These are phyloP conservation scores for Vitis rupestris DNA, from an alignment of 164 flowering plant species.

Conservation along the genomic window DNA sequence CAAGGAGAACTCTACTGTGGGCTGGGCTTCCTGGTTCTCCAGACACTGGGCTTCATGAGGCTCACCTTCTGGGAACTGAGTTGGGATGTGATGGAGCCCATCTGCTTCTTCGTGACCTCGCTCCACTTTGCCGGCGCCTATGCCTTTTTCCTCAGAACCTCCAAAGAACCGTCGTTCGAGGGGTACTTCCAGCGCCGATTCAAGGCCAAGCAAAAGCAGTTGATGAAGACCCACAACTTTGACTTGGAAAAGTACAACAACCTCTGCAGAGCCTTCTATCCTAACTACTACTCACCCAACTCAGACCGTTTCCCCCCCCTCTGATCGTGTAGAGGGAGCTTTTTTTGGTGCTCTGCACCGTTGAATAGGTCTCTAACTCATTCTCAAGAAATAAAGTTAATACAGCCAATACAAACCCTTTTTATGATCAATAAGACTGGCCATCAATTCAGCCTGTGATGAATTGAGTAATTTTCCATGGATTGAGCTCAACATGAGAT, in stretches of 20 bases:
- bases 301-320: not conserved
- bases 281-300: not conserved
- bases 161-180: constrained; percentile 47
- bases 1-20: constrained; percentile 41
- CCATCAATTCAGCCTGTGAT: not conserved
- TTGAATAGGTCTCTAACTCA: not conserved
- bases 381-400: not conserved
- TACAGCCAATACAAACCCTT: not conserved
- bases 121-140: constrained; percentile 34
- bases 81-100: constrained; percentile 68
- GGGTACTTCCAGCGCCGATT: constrained; percentile 39
- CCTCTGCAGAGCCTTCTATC: constrained; percentile 23
- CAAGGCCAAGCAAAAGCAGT: constrained; percentile 32
- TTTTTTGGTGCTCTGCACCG: not conserved
- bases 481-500: not conserved
- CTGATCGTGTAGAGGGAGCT: not conserved
- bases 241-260: constrained; percentile 28
- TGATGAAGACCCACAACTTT: constrained; percentile 30
- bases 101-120: constrained; percentile 50
- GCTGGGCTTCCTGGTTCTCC: constrained; percentile 34
- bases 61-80: constrained; percentile 57
- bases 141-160: constrained; percentile 43
- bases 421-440: not conserved
- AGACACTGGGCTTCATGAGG: constrained; percentile 44
- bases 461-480: too few species aligned